Evolutionary conservation across 306 rosid species (phyloP).

Genomic region (Vicia sativa): DNA sequence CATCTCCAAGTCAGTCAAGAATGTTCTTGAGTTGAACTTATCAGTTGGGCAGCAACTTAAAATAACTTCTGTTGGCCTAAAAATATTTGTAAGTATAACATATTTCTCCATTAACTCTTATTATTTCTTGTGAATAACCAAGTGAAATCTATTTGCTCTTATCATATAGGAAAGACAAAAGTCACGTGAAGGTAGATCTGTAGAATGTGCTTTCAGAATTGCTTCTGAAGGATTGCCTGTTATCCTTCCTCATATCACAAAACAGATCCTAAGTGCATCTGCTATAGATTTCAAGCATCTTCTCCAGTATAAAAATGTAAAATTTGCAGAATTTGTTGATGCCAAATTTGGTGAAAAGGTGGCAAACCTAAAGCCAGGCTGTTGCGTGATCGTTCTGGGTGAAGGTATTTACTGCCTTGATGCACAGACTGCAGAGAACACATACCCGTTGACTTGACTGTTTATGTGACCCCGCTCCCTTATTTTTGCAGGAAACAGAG

Average conservation of each 20-base stretch:
- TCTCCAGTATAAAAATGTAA: slow-evolving; percentile 71
- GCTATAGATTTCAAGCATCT: slow-evolving; percentile 82
- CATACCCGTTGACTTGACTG: not conserved
- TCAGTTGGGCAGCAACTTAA: slow-evolving; percentile 85
- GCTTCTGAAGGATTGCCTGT: slow-evolving; percentile 92
- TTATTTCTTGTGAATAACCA: not conserved
- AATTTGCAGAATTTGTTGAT: slow-evolving; percentile 83
- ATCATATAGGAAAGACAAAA: slow-evolving; percentile 78
- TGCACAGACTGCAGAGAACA: not conserved
- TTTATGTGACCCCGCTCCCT: not conserved
- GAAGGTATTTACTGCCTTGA: slow-evolving; percentile 55
- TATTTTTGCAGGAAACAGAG: slow-evolving; percentile 49
- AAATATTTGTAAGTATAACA: slow-evolving; percentile 86
- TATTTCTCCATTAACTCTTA: slow-evolving; percentile 7
- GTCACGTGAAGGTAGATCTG: slow-evolving; percentile 68
- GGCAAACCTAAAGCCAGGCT: slow-evolving; percentile 66
- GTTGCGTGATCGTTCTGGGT: slow-evolving; percentile 76
- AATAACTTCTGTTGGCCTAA: slow-evolving; percentile 83
- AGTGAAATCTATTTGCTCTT: slow-evolving; percentile 19
- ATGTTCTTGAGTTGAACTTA: slow-evolving; percentile 79
- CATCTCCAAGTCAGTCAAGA: slow-evolving; percentile 77
- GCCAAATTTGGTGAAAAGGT: slow-evolving; percentile 67
- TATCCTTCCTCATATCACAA: slow-evolving; percentile 74
- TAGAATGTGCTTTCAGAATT: slow-evolving; percentile 85
- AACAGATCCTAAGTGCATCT: slow-evolving; percentile 69